Conservation (phyloP, 805 yeast species). For the Blastobotrys attinorum region DNA sequence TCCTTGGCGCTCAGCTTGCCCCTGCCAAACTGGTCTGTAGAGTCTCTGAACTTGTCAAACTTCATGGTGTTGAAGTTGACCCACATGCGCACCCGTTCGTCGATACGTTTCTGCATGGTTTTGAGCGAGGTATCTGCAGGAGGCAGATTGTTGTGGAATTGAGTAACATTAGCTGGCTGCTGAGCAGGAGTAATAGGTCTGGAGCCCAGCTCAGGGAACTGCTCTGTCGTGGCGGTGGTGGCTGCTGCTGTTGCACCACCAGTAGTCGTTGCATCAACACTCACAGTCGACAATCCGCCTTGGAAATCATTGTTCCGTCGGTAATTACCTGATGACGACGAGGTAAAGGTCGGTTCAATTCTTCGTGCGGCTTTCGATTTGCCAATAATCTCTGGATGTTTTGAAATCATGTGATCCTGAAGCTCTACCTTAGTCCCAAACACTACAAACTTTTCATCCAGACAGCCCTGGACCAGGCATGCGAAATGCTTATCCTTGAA, state of each 20-base stretch:
- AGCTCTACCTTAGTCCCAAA: constrained; percentile 80
- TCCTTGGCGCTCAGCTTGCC: constrained; percentile 41
- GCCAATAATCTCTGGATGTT: constrained; percentile 59
- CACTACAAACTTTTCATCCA: constrained; percentile 87
- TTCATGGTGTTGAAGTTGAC: constrained; percentile 44
- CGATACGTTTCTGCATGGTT: constrained; percentile 54
- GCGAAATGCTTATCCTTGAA: constrained; percentile 66
- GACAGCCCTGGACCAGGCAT: constrained; percentile 68
- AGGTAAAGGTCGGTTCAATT: constrained; percentile 13
- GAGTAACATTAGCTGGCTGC: constrained; percentile 11
- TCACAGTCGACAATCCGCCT: constrained; percentile 58
- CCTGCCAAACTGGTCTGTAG: constrained; percentile 42
- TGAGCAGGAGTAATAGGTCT: not conserved
- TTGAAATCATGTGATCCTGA: constrained; percentile 78
- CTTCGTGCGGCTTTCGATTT: constrained; percentile 26
- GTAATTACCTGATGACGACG: no score
- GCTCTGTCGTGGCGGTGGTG: constrained; percentile 6
- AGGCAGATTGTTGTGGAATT: constrained; percentile 12
- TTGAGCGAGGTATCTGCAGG: constrained; percentile 30
- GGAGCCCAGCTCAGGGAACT: constrained; percentile 22
- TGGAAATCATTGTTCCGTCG: constrained; percentile 37
- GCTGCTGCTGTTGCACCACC: not conserved
- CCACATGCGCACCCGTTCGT: constrained; percentile 80
- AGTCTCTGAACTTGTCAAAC: constrained; percentile 40
- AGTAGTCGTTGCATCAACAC: not conserved